phyloP scores from a whole-genome alignment of 2,329 filamentous ascomycete species.

The Botrytis deweyae region DNA sequence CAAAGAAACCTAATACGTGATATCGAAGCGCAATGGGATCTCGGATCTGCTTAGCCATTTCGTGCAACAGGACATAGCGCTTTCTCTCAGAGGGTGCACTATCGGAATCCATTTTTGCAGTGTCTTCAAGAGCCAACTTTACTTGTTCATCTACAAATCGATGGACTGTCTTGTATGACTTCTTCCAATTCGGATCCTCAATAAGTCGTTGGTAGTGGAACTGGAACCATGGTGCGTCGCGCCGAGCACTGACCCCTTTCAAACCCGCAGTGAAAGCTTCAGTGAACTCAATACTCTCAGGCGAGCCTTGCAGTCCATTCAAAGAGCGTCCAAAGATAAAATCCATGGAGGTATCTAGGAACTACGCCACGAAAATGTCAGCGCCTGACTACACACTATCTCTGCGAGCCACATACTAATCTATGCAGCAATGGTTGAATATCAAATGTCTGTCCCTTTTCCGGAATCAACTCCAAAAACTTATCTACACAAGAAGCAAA shows the following conservation, averaged over 20 bases:
- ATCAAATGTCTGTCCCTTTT: slow-evolving; percentile 12
- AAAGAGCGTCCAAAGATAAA: slow-evolving; percentile 16
- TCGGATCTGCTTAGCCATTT: slow-evolving; percentile 19
- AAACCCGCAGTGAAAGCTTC: neutral
- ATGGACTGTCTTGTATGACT: slow-evolving; percentile 11
- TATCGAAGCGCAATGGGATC: slow-evolving; percentile 12
- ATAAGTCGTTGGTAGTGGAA: neutral
- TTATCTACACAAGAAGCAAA: slow-evolving; percentile 11
- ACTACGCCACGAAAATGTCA: neutral
- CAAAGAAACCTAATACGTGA: slow-evolving; percentile 13
- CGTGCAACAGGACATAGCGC: slow-evolving; percentile 13
- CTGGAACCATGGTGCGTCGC: slow-evolving; percentile 4
- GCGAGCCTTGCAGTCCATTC: neutral
- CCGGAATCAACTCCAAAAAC: neutral
- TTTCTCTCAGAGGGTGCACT: neutral
- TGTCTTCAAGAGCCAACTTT: slow-evolving; percentile 20
- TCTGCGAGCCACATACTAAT: slow-evolving; percentile 1
- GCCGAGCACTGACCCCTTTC: neutral
- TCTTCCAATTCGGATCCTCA: slow-evolving; percentile 1
- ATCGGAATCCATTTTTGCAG: neutral
- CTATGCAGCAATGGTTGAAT: slow-evolving; percentile 14
- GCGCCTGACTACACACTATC: neutral
- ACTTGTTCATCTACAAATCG: slow-evolving; percentile 20
- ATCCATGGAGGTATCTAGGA: slow-evolving; percentile 14
- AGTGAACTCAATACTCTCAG: slow-evolving; percentile 4